phyloP scores from a whole-genome alignment of 1,284 basidiomycete species.

The Uromyces viciae-fabae region DNA sequence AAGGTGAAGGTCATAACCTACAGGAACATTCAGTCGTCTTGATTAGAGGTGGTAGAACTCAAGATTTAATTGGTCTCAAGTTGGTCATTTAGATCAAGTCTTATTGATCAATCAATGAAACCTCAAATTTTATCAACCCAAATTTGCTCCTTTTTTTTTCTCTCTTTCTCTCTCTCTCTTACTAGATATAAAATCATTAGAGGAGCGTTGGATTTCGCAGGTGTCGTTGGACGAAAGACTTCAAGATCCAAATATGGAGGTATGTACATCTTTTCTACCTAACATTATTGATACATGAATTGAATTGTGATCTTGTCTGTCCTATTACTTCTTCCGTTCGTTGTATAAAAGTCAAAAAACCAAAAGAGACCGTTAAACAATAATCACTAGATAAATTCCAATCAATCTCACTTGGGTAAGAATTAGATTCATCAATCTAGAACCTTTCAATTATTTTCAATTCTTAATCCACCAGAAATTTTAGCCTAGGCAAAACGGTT shows the following conservation, averaged over 20 bases:
- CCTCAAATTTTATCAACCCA: no score
- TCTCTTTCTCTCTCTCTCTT: no score
- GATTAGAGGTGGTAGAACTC: constrained; percentile 86
- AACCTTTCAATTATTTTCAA: no score
- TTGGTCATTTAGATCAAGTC: constrained; percentile 57
- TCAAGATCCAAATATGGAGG: constrained; percentile 91
- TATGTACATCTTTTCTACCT: constrained; percentile 57
- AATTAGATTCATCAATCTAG: no score
- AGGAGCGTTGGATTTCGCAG: constrained; percentile 85
- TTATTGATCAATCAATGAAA: background rate
- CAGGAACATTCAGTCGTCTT: constrained; percentile 97
- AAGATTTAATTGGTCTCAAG: constrained; percentile 96
- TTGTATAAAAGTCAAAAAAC: constrained; percentile 15
- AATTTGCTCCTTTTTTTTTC: background rate
- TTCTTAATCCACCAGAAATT: no score
- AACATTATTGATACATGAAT: background rate
- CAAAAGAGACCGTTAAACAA: no score
- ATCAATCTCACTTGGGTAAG: no score
- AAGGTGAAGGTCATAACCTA: constrained; percentile 94
- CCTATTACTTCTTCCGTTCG: background rate
- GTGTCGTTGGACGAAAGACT: constrained; percentile 76
- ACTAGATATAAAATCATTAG: constrained; percentile 90
- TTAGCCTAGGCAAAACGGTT: no score
- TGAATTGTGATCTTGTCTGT: background rate
- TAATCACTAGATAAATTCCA: no score